phyloP scores from a whole-genome alignment of 176 grass and related monocot species.

The bread wheat (Triticum aestivum) region DNA sequence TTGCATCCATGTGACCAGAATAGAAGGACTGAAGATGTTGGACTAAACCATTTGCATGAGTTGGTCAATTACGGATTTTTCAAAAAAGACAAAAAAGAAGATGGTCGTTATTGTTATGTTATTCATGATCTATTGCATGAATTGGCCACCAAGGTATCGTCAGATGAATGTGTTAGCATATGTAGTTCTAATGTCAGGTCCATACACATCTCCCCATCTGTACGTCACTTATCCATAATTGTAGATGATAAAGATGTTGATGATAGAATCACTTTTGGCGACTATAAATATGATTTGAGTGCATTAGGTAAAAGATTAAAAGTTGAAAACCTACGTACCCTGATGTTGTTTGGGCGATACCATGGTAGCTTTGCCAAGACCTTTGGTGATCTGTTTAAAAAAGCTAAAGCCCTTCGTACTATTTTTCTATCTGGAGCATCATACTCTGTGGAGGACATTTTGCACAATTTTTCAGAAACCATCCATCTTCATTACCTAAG shows the following conservation, averaged over 20 bases:
- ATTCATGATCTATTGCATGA: slow-evolving; percentile 37
- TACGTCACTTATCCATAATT: slow-evolving; percentile 32
- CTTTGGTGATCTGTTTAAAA: not conserved
- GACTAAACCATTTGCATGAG: not conserved
- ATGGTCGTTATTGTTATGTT: not conserved
- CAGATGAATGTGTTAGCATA: slow-evolving; percentile 26
- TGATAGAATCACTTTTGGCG: not conserved
- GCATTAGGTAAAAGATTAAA: not conserved
- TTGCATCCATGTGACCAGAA: not conserved
- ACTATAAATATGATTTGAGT: not conserved
- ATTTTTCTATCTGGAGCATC: not conserved
- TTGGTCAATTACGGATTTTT: not conserved
- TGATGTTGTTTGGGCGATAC: slow-evolving; percentile 18
- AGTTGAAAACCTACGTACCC: slow-evolving; percentile 5
- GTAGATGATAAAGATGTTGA: not conserved
- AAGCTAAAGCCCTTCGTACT: not conserved
- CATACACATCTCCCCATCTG: not conserved
- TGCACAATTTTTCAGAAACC: not conserved
- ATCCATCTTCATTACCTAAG: slow-evolving; percentile 29
- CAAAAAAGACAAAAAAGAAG: not conserved
- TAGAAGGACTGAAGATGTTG: not conserved
- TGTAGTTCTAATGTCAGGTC: not conserved
- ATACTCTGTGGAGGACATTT: not conserved
- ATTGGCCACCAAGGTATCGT: not conserved
- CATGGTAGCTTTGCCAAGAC: not conserved